These are phyloP conservation scores for Lachancea nothofagi DNA, from an alignment of 805 yeast species.

Conservation along the genomic window DNA sequence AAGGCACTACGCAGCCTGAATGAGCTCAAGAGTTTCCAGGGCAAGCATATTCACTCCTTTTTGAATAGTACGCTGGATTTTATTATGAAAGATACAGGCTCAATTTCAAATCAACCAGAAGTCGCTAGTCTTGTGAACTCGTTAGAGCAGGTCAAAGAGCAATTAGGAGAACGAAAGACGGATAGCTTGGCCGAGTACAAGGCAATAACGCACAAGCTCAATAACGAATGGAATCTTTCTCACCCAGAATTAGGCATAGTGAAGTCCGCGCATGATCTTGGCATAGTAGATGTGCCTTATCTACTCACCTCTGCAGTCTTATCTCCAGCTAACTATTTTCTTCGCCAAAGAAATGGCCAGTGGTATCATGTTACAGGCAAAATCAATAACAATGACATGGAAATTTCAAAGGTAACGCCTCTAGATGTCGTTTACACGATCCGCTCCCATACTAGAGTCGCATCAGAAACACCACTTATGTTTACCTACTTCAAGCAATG, in stretches of 20 bases:
- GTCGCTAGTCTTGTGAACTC: slow-evolving; percentile 10
- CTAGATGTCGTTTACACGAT: slow-evolving; percentile 22
- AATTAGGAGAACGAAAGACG: slow-evolving; percentile 14
- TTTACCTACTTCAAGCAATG: slow-evolving; percentile 23
- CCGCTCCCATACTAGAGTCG: slow-evolving; percentile 20
- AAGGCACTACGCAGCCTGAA: slow-evolving; percentile 19
- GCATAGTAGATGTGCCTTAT: slow-evolving; percentile 27
- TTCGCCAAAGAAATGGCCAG: slow-evolving; percentile 17
- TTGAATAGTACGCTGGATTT: slow-evolving; percentile 28
- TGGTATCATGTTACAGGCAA: slow-evolving; percentile 22
- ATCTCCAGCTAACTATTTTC: slow-evolving; percentile 28
- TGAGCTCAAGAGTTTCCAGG: slow-evolving; percentile 28
- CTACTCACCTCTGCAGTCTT: slow-evolving; percentile 22
- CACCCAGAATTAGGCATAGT: slow-evolving; percentile 26
- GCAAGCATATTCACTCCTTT: slow-evolving; percentile 27
- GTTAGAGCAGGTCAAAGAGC: slow-evolving; percentile 15
- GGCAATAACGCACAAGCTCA: slow-evolving; percentile 22
- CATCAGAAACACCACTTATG: slow-evolving; percentile 31
- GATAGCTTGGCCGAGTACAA: slow-evolving; percentile 25
- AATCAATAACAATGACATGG: slow-evolving; percentile 15
- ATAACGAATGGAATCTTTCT: slow-evolving; percentile 27
- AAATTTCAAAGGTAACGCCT: slow-evolving; percentile 12
- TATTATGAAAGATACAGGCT: slow-evolving; percentile 11
- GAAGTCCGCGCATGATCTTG: slow-evolving; percentile 21
- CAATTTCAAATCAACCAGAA: slow-evolving; percentile 2